Evolutionary conservation across 257 asterid species (phyloP), one percentile per base, ranked within the genome.

Genomic region (Ballota nigra): DNA sequence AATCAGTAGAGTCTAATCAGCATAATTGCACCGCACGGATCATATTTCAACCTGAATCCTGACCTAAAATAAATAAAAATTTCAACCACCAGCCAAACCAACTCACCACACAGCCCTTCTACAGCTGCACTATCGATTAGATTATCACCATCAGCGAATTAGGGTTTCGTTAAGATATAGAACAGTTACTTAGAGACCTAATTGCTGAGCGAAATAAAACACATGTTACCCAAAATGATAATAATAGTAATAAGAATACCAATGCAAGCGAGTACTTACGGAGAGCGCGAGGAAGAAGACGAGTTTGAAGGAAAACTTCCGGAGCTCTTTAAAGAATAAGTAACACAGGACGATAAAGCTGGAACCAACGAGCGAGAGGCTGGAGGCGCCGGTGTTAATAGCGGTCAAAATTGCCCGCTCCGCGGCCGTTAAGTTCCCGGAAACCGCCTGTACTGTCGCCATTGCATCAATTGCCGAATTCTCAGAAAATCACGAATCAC

Each of bases 221-320:
- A 18, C 10, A 58, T 15, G 63, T 8, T 18, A 41, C 43, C 31
- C 13, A 12, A 33, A 47, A 23, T 1, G 41, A 6, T 62, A 33
- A 49, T 62, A 45, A 51, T 29, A 61, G 1, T 33, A 33, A 47
- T 62, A 43, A 49, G 15, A 5, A 62, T 2, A 20, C 6, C 15
- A 5, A 62, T 4, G 19, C 12, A 52, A 11, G 20, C 38, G 47
- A 29, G 22, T n/a, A 70, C 86, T 71, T 66, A 95, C 99, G 3
- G 99, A 89, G 73, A 95, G 87, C 24, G 99, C 98, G 78, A 95
- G 99, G 88, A 82, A 95, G 89, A 95, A 95, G 74, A 95, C 98
- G 57, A 95, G 99, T 83, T 95, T 95, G 90, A 95, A 95, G 74
- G 97, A 95, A 78, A 95, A 92, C 87, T 95, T 95, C 61, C 96